Evolutionary conservation across 164 flowering plant genomes (phyloP), one percentile per base, ranked within the genome.

Genomic region (Hamamelis virginiana): DNA sequence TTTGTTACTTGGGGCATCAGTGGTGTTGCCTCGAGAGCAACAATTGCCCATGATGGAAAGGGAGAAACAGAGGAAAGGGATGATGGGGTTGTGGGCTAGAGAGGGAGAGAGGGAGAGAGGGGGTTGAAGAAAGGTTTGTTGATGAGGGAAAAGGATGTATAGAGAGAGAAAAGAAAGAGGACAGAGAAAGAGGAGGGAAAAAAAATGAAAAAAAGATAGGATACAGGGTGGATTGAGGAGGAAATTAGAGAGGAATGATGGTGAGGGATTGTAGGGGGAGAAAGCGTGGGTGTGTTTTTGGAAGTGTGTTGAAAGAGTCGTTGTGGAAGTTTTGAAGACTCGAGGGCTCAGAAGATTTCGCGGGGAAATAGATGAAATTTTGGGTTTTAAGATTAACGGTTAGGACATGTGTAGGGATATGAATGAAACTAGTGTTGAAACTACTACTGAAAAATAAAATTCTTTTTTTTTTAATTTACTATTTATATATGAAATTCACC

Each of bases 31-130:
- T 6, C 68, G 76, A 65, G 89, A 78, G 80, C 89, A 89, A 73
- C 89, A 86, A 68, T 79, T 86, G 48, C 93, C 93, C 93, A 89
- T 86, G 69, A 72, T 23, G 53, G 50, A 52, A 33, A 25, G 58
- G 45, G 50, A 55, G 33, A 19, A 41, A 66, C 58, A 45, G 45
- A 38, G 9, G 18, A n/a, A n/a, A n/a, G n/a, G n/a, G n/a, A 25
- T 48, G 21, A 1, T 9, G 27, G 64, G 48, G 25, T 21, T 10
- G 26, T 0, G 12, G 14, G 11, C 62, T 27, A 59, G 1, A 57
- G 66, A 33, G 56, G 12, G 64, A 18, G 50, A 5, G 43, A 18
- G 59, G 50, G 22, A 43, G 59, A 16, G 62, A 55, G 66, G 69
- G 71, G 53, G 41, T 47, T 68, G 50, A 69, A 65, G 65, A 51